These are phyloP conservation scores for Gomphus bonarii DNA, from an alignment of 1,284 basidiomycete species.

Conservation along the genomic window DNA sequence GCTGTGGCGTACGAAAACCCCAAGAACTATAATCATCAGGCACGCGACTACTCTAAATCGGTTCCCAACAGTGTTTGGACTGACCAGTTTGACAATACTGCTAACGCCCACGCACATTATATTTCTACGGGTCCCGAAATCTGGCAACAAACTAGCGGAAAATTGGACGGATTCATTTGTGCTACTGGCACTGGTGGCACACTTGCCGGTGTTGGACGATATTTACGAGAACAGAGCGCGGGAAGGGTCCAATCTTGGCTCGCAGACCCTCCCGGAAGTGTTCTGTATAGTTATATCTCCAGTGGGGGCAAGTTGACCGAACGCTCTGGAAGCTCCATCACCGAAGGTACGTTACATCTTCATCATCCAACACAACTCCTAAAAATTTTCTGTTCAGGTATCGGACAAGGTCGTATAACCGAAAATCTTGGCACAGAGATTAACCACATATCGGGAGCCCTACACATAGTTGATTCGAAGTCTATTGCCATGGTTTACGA, in stretches of 20 bases:
- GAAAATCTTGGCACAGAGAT: constrained; percentile 86
- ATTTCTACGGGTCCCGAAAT: constrained; percentile 93
- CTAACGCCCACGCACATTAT: constrained; percentile 87
- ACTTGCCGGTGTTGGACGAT: constrained; percentile 81
- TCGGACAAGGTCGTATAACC: constrained; percentile 97
- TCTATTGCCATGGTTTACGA: constrained; percentile 93
- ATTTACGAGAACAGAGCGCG: constrained; percentile 73
- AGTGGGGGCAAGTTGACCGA: constrained; percentile 77
- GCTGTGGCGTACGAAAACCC: constrained; percentile 97
- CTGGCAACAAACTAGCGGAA: constrained; percentile 81
- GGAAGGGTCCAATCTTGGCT: constrained; percentile 88
- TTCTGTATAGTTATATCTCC: constrained; percentile 79
- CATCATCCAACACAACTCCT: not conserved
- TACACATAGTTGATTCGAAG: constrained; percentile 84
- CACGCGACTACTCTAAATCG: constrained; percentile 76
- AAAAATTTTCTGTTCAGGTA: constrained; percentile 43
- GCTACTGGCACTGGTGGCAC: constrained; percentile 96
- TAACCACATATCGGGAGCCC: constrained; percentile 68
- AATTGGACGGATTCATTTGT: constrained; percentile 86
- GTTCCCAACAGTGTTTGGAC: constrained; percentile 95
- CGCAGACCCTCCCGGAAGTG: constrained; percentile 94
- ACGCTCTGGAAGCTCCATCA: constrained; percentile 84
- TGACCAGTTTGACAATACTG: constrained; percentile 96
- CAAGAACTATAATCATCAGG: constrained; percentile 98
- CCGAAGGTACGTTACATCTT: constrained; percentile 59